phyloP scores from a whole-genome alignment of 2,329 filamentous ascomycete species.

The Rugonectria rugulosa region DNA sequence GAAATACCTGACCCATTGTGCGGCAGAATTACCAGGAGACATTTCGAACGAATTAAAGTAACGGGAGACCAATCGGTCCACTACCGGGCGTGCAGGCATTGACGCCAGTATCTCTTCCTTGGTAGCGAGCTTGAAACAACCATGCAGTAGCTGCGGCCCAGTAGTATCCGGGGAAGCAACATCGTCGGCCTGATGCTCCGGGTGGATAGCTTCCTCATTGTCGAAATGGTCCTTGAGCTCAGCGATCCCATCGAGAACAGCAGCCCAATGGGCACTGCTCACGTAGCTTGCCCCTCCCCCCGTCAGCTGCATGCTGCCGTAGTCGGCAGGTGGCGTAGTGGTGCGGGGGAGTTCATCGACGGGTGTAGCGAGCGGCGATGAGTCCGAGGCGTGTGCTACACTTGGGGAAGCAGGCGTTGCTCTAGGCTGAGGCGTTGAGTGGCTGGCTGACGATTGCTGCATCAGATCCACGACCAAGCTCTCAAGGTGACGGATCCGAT shows the following conservation, averaged over 20 bases:
- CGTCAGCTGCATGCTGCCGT: conserved; percentile 41
- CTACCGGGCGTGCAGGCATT: conserved; percentile 42
- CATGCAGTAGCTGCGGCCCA: conserved; percentile 44
- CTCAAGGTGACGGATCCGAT: conserved; percentile 35
- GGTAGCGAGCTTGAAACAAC: conserved; percentile 22
- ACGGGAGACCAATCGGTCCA: conserved; percentile 45
- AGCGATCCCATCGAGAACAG: conserved; percentile 50
- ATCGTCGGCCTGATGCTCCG: not conserved
- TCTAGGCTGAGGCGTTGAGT: not conserved
- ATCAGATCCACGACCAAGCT: conserved; percentile 40
- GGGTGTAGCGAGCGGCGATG: not conserved
- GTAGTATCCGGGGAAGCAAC: not conserved
- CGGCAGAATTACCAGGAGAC: not conserved
- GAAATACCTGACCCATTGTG: not conserved
- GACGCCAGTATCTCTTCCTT: conserved; percentile 43
- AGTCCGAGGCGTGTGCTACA: not conserved
- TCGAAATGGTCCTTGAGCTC: conserved; percentile 49
- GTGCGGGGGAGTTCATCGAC: not conserved
- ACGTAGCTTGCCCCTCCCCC: conserved; percentile 43
- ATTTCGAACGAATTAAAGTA: conserved; percentile 48
- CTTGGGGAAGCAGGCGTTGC: not conserved
- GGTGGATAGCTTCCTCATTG: conserved; percentile 33
- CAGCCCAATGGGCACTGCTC: conserved; percentile 48
- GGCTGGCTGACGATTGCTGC: conserved; percentile 17
- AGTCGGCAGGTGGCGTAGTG: conserved; percentile 32